A percentile compares a stretch with the other conserved stretches of the same genome.
Conservation (phyloP, 2,329 filamentous ascomycete genomes). For the Fusarium temperatum region DNA sequence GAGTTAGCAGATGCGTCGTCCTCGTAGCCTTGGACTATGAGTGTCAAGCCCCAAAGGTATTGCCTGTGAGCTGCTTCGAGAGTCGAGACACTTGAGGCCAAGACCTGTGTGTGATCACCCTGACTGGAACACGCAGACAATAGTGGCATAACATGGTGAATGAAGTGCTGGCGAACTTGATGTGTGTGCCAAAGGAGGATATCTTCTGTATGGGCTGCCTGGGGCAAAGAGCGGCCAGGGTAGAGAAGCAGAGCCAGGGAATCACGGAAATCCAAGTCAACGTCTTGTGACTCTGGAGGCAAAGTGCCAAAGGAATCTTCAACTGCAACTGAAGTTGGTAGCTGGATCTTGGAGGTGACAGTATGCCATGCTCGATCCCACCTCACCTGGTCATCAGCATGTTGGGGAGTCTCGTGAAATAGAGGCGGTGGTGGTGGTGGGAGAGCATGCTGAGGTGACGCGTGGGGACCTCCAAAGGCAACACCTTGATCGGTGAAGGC, state of each 20-base stretch:
- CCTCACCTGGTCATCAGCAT: constrained; percentile 60
- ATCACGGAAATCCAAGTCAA: constrained; percentile 58
- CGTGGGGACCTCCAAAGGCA: constrained; percentile 55
- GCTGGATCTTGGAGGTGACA: constrained; percentile 65
- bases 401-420: constrained; percentile 36
- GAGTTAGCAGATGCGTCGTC: constrained; percentile 48
- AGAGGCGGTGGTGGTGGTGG: constrained; percentile 33
- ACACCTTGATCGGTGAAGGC: constrained; percentile 54
- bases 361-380: constrained; percentile 71
- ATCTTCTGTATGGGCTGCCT: constrained; percentile 63
- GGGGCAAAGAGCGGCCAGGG: constrained; percentile 56
- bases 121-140: constrained; percentile 58
- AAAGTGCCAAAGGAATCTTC: constrained; percentile 64
- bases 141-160: constrained; percentile 66
- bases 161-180: constrained; percentile 69
- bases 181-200: constrained; percentile 68
- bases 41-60: constrained; percentile 63
- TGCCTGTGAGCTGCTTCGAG: constrained; percentile 68
- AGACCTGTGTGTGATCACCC: constrained; percentile 55
- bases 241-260: constrained; percentile 64
- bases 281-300: constrained; percentile 54
- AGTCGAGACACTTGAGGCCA: constrained; percentile 63
- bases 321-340: constrained; percentile 64
- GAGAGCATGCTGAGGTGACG: constrained; percentile 29
- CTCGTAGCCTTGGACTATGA: constrained; percentile 60